Base-by-base conservation (phyloP, 345 rosid species). In the Nasturtium officinale region DNA sequence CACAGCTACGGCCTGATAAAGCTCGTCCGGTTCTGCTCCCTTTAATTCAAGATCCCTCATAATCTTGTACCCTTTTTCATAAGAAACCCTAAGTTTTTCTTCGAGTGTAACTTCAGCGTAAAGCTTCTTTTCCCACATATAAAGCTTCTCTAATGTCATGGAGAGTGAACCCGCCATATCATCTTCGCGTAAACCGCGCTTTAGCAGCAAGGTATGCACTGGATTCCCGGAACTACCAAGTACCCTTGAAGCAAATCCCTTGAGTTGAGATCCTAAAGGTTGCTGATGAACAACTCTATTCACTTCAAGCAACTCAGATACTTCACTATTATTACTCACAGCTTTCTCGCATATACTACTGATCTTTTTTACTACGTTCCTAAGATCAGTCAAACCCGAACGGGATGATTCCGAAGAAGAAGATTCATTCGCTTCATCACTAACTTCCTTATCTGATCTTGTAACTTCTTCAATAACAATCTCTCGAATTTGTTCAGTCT, bases 101-200 rank as follows among this genome's bases (percentile, higher is more conserved):
- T 77, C 74, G 0, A 11, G 46, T 11, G 32, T 60, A 60, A 77
- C 81, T 67, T 72, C 74, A 9, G 20, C 48, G 32, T 20, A 29
- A 40, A 77, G 77, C 50, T 71, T 77, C 50, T 32, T 50, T 26
- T 77, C 77, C 80, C 77, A 77, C 48, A 17, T 61, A 26, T 65
- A 72, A 32, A 77, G 70, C 63, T 37, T 58, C 57, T 77, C 80
- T 43, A 77, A 53, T 38, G 73, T 71, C 47, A 66, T 16, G 18
- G 74, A 72, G 42, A 72, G 64, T 30, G 72, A 66, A 60, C 9
- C 59, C 37, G 20, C 13, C 0, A 26, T 28, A 55, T 45, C 29
- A 5, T 77, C 74, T 46, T 43, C 20, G 46, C 58, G 42, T 53
- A 64, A 72, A 51, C 77, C 52, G 2, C 33, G 57, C 12, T 2